A percentile compares a stretch with the other conserved stretches of the same genome.
Evolutionary conservation across 257 asterid genomes (phyloP).

Genomic region (Nyctanthes arbortristis): DNA sequence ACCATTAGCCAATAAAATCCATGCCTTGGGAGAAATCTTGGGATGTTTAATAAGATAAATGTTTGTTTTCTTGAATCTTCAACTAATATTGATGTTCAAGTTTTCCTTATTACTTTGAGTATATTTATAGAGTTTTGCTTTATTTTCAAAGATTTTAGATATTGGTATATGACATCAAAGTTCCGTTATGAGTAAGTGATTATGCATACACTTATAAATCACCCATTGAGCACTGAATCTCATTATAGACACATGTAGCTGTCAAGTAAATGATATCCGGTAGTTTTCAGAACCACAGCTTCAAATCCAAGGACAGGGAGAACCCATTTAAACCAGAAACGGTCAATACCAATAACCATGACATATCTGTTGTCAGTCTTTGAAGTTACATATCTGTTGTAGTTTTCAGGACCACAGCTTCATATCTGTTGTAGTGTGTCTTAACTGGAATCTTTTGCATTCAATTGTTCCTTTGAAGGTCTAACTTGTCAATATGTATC

Average conservation of each 20-base stretch:
- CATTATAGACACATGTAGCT: background rate
- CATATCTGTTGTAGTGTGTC: too few relatives aligned
- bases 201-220: background rate
- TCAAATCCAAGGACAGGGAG: background rate
- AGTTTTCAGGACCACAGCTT: too few relatives aligned
- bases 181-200: background rate
- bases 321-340: background rate
- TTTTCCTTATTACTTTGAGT: background rate
- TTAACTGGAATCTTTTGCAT: too few relatives aligned
- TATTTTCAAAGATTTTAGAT: background rate
- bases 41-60: background rate
- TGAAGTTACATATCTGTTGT: too few relatives aligned
- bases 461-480: background rate
- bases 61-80: too few relatives aligned
- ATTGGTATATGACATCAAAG: background rate
- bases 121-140: background rate
- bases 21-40: background rate
- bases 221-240: background rate
- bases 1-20: too few relatives aligned
- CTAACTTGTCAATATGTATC: background rate
- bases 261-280: background rate
- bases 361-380: background rate
- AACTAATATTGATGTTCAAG: background rate
- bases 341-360: background rate
- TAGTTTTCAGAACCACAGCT: background rate